Base-by-base conservation (phyloP, 129 eudicot genomes). In the Chrysanthemum lavandulifolium region DNA sequence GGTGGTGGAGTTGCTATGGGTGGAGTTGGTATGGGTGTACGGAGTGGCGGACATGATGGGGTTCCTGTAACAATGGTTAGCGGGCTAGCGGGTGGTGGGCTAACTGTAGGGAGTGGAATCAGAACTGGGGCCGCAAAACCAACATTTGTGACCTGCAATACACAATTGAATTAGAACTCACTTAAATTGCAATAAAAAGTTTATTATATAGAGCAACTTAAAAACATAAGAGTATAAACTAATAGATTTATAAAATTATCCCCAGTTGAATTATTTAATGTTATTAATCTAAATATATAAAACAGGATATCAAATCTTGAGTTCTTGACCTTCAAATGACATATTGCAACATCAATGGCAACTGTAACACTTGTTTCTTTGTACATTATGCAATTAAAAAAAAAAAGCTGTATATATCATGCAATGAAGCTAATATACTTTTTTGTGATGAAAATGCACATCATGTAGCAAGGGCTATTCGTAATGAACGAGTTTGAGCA, bases 81-180 rank as follows among this genome's bases (percentile, higher is more conserved):
- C 31, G 60, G 40, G 36, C 6, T 10, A n/a, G 1, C 36, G 27
- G 23, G 15, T 69, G 31, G 71, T 16, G 33, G 31, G 40, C 60
- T 60, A 65, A 72, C 47, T 15, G 48, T n/a, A 21, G 14, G 13
- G 33, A 5, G 69, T 61, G 64, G 9, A 31, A 29, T 13, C 18
- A 55, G 52, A 53, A 76, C 10, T 9, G 79, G 73, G 19, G 73
- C 61, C 0, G 68, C 73, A 67, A 56, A 76, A 18, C 73, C 15
- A 1, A 45, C 50, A 48, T 76, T 48, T 4, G 6, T 67, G 13
- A 76, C 80, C 80, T 76, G 62, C 62, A 57, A 57, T 6, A 53
- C 16, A 53, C 16, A 10, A 6, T 13, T 14, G 58, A 68, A 25
- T 49, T 36, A 36, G 10, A 65, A 75, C 58, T 43, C 25, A 13